phyloP scores from a whole-genome alignment of 495 filamentous ascomycete species.

The Trichodelitschia bisporula region DNA sequence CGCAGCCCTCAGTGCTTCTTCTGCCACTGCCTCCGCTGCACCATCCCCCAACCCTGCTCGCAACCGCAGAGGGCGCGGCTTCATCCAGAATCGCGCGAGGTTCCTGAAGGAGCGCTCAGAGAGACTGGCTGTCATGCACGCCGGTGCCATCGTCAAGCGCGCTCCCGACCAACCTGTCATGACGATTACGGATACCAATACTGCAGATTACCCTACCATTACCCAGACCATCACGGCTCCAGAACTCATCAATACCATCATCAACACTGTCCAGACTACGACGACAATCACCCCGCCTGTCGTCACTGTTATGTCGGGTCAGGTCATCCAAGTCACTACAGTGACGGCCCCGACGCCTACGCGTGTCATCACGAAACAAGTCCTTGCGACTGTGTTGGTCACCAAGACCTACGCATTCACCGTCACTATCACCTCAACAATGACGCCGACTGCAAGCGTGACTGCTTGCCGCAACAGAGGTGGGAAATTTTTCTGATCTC shows the following conservation, averaged over 20 bases:
- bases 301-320: conserved; percentile 7
- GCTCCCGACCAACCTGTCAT: no score
- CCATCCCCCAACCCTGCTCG: conserved; percentile 5
- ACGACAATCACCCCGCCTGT: conserved; percentile 7
- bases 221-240: neutral
- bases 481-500: no score
- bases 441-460: conserved; percentile 5
- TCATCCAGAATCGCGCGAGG: conserved; percentile 1
- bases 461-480: conserved; percentile 6
- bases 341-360: conserved; percentile 11
- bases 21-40: conserved; percentile 1
- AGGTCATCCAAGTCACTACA: conserved; percentile 6
- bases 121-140: no score
- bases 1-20: conserved; percentile 1
- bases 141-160: no score
- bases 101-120: conserved; percentile 7
- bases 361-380: conserved; percentile 5
- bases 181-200: conserved; percentile 5
- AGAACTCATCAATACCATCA: neutral
- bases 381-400: conserved; percentile 5
- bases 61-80: conserved; percentile 1
- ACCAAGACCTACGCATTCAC: conserved; percentile 4
- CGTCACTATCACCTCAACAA: conserved; percentile 8
- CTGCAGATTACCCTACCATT: conserved; percentile 1
- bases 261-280: conserved; percentile 1